These are phyloP conservation scores for Claviceps sorghi DNA, from an alignment of 2,329 filamentous ascomycete genomes.

Conservation along the genomic window DNA sequence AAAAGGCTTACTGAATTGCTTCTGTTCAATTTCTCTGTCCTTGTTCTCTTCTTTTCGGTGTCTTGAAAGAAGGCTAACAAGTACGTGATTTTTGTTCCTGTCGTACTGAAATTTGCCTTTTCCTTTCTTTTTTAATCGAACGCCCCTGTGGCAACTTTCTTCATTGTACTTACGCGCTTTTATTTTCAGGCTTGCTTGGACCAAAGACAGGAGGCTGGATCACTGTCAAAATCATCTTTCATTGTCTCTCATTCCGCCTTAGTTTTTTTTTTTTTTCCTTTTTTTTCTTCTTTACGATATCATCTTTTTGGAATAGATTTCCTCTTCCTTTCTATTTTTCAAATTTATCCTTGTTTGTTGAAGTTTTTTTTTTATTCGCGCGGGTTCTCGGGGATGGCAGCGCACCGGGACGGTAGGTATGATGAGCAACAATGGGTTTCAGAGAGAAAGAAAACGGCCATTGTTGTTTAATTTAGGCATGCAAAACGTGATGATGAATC, in stretches of 20 bases:
- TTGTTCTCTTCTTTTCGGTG: no score
- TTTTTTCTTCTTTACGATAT: background rate
- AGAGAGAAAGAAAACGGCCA: no score
- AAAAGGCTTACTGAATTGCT: no score
- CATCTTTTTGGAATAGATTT: background rate
- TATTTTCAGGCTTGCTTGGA: background rate
- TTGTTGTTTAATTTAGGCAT: no score
- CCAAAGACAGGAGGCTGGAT: constrained; percentile 2
- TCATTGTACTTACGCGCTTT: background rate
- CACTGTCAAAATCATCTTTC: background rate
- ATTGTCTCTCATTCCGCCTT: background rate
- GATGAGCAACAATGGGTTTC: no score
- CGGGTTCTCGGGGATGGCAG: no score
- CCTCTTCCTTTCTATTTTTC: background rate
- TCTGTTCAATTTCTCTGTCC: no score
- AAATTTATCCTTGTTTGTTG: no score
- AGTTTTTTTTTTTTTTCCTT: background rate
- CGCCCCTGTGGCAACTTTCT: background rate
- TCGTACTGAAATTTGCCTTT: background rate
- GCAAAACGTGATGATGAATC: no score
- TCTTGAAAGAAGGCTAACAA: no score
- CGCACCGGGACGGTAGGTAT: no score
- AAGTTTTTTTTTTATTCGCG: no score
- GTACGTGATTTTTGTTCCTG: background rate
- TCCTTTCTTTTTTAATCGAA: background rate